These are phyloP conservation scores for Podospora sp. DNA, from an alignment of 495 filamentous ascomycete species.

Conservation along the genomic window DNA sequence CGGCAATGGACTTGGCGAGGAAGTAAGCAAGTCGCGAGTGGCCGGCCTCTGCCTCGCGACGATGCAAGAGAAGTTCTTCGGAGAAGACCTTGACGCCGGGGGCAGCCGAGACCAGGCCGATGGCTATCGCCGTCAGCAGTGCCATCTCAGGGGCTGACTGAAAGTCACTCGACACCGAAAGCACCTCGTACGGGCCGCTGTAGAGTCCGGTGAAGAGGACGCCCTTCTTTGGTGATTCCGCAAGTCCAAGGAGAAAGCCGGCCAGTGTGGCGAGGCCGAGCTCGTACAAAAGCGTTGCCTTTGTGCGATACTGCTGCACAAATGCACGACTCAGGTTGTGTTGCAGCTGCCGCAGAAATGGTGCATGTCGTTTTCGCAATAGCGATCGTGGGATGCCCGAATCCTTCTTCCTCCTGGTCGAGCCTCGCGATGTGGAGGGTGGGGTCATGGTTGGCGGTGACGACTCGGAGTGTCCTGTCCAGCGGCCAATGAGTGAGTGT, in stretches of 20 bases:
- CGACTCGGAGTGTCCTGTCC: slow-evolving; percentile 23
- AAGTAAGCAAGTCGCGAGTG: slow-evolving; percentile 60
- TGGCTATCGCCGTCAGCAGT: slow-evolving; percentile 53
- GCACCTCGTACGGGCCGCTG: slow-evolving; percentile 49
- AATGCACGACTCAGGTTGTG: slow-evolving; percentile 52
- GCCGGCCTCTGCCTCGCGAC: slow-evolving; percentile 54
- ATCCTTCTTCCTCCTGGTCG: slow-evolving; percentile 2
- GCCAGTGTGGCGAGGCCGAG: slow-evolving; percentile 53
- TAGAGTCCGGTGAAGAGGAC: slow-evolving; percentile 57
- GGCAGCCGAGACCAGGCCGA: slow-evolving; percentile 56
- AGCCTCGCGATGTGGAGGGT: neutral
- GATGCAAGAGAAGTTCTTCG: slow-evolving; percentile 58
- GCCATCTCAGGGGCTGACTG: slow-evolving; percentile 51
- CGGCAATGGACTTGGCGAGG: slow-evolving; percentile 56
- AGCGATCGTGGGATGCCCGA: slow-evolving; percentile 14
- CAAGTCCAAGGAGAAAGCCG: slow-evolving; percentile 58
- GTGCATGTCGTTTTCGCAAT: slow-evolving; percentile 49
- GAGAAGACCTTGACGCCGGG: slow-evolving; percentile 59
- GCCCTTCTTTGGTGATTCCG: slow-evolving; percentile 49
- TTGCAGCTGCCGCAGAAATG: slow-evolving; percentile 49
- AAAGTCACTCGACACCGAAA: slow-evolving; percentile 56
- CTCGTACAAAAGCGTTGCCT: slow-evolving; percentile 53
- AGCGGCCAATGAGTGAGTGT: slow-evolving; percentile 45
- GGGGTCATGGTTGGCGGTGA: neutral
- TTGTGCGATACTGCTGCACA: slow-evolving; percentile 57